Evolutionary conservation across 2,329 filamentous ascomycete genomes (phyloP).

Genomic region (Beauveria asiatica): DNA sequence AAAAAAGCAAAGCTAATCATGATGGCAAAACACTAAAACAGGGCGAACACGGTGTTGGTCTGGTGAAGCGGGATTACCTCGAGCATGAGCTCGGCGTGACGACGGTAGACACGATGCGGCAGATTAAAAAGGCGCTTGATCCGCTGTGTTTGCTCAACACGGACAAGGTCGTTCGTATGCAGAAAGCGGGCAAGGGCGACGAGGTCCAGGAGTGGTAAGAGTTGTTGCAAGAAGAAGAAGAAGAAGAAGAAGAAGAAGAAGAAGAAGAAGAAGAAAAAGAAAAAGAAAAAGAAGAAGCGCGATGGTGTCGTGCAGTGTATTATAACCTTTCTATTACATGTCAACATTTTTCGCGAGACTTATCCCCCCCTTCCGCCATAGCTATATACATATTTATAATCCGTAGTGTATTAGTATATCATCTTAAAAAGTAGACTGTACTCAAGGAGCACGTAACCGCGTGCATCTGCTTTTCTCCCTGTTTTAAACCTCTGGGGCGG

Average conservation of each 20-base stretch:
- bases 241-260: background rate
- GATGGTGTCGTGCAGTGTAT: background rate
- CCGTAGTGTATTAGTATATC: no score
- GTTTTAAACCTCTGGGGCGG: no score
- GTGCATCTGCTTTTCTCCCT: no score
- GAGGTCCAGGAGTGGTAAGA: constrained; percentile 37
- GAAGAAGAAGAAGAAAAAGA: background rate
- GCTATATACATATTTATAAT: no score
- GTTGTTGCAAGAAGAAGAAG: no score
- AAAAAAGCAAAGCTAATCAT: no score
- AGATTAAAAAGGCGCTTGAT: constrained; percentile 76
- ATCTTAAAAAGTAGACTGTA: no score
- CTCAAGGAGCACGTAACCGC: no score
- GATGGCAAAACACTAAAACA: constrained; percentile 15
- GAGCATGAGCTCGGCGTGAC: constrained; percentile 65
- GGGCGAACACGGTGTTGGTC: constrained; percentile 76
- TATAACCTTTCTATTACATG: background rate
- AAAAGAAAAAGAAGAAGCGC: background rate
- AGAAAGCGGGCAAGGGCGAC: constrained; percentile 34
- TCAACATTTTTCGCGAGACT: no score
- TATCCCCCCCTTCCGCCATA: no score
- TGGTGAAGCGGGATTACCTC: constrained; percentile 80
- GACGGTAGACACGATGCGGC: constrained; percentile 77
- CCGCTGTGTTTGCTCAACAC: constrained; percentile 62
- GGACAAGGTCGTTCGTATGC: constrained; percentile 59